phyloP scores from a whole-genome alignment of 768 basidiomycete genomes.

The Boletus subparvulus region DNA sequence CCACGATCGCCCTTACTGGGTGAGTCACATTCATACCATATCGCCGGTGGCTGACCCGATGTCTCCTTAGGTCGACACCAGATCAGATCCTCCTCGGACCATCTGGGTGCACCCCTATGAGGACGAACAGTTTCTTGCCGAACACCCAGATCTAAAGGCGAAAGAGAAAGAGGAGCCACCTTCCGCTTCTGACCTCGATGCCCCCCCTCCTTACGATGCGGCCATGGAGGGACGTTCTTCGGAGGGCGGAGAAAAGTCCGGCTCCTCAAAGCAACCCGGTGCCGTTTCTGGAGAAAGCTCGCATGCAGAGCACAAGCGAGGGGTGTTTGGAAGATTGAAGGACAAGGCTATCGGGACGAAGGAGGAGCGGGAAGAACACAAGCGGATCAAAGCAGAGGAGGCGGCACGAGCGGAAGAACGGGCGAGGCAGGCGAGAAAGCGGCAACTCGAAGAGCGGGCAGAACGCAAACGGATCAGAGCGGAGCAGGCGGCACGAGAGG shows the following conservation, averaged over 20 bases:
- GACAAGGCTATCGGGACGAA: slow-evolving; percentile 64
- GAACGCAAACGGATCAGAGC: slow-evolving; percentile 1
- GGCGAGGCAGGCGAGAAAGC: slow-evolving; percentile 15
- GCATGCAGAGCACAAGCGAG: slow-evolving; percentile 39
- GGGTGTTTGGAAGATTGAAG: slow-evolving; percentile 60
- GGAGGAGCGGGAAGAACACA: slow-evolving; percentile 57
- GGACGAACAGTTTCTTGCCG: slow-evolving; percentile 59
- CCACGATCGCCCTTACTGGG: slow-evolving; percentile 51
- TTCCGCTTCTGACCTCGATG: background rate
- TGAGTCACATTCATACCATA: slow-evolving; percentile 15
- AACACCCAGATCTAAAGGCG: slow-evolving; percentile 49
- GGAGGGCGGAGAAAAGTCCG: slow-evolving; percentile 10
- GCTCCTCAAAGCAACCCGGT: background rate
- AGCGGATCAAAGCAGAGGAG: slow-evolving; percentile 33
- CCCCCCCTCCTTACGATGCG: slow-evolving; percentile 30
- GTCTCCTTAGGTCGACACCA: slow-evolving; percentile 56
- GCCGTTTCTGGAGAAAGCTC: background rate
- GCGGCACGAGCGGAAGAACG: slow-evolving; percentile 22
- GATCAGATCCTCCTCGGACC: slow-evolving; percentile 57
- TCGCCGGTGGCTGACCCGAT: background rate
- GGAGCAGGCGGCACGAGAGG: no score
- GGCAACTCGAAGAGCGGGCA: slow-evolving; percentile 29
- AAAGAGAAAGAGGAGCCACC: slow-evolving; percentile 37
- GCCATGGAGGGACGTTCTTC: slow-evolving; percentile 32
- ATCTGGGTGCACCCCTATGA: slow-evolving; percentile 77